Percentiles rank a stretch among this genome's conserved stretches.
phyloP scores from a whole-genome alignment of 2,329 filamentous ascomycete species.

The Scolecobasidium constrictum region DNA sequence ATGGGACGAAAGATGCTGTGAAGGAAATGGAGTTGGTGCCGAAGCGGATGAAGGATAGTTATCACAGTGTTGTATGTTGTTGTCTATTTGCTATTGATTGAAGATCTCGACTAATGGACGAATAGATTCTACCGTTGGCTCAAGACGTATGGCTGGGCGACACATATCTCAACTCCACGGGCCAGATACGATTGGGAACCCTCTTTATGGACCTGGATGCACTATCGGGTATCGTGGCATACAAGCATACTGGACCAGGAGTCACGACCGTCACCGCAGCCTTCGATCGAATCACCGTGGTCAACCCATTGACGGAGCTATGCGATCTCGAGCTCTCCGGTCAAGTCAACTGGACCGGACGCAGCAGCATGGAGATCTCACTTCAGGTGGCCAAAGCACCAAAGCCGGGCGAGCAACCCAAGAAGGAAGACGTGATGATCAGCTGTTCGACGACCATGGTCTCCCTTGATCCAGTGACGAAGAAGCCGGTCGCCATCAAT shows the following conservation, averaged over 20 bases:
- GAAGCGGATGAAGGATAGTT: slow-evolving; percentile 61
- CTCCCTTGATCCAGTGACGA: slow-evolving; percentile 56
- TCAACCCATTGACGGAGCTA: slow-evolving; percentile 63
- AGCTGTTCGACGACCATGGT: slow-evolving; percentile 74
- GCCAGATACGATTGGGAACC: slow-evolving; percentile 62
- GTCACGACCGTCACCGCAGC: slow-evolving; percentile 55
- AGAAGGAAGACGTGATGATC: slow-evolving; percentile 52
- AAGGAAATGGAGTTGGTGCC: slow-evolving; percentile 48
- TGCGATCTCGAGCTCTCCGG: slow-evolving; percentile 67
- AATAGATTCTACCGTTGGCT: slow-evolving; percentile 53
- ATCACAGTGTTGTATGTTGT: slow-evolving; percentile 50
- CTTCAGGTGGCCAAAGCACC: slow-evolving; percentile 61
- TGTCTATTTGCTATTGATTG: neutral
- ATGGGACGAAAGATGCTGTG: neutral
- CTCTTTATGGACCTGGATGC: slow-evolving; percentile 75
- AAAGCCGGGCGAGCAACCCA: slow-evolving; percentile 42
- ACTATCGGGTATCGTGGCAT: slow-evolving; percentile 63
- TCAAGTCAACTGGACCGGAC: slow-evolving; percentile 58
- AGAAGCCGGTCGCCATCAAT: slow-evolving; percentile 52
- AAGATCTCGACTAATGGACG: slow-evolving; percentile 17
- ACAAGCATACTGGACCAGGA: slow-evolving; percentile 51
- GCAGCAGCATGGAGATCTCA: slow-evolving; percentile 64
- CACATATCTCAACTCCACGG: slow-evolving; percentile 65
- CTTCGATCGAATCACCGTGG: slow-evolving; percentile 54
- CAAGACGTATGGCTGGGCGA: slow-evolving; percentile 69